phyloP scores from a whole-genome alignment of 495 filamentous ascomycete genomes.

The Penicillium paxilli region DNA sequence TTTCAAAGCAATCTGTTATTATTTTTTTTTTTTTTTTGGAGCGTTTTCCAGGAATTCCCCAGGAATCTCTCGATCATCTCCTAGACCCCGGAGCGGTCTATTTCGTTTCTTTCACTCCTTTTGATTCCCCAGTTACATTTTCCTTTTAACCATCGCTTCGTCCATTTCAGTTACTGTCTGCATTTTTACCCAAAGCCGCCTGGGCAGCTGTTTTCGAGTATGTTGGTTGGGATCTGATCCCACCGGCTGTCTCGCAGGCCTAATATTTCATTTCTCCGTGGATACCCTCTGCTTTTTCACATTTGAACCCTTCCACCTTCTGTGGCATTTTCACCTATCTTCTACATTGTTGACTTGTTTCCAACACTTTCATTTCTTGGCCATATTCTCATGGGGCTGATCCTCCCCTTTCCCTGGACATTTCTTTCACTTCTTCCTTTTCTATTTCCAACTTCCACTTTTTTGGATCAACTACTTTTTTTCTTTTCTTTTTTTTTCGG shows the following conservation, averaged over 20 bases:
- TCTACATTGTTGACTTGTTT: constrained; percentile 3
- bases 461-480: not conserved
- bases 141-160: constrained; percentile 6
- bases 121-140: constrained; percentile 9
- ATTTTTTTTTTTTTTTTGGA: constrained; percentile 23
- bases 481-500: not conserved
- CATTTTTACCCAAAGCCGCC: constrained; percentile 22
- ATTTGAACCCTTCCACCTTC: not conserved
- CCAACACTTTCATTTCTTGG: constrained; percentile 10
- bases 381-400: constrained; percentile 9
- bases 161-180: constrained; percentile 6
- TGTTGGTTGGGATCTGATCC: constrained; percentile 4
- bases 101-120: constrained; percentile 12
- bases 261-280: constrained; percentile 29
- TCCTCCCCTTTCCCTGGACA: constrained; percentile 14
- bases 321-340: constrained; percentile 7
- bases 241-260: constrained; percentile 21
- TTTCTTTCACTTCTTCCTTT: constrained; percentile 20
- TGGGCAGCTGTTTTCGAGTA: constrained; percentile 30
- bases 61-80: not conserved
- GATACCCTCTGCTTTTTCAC: constrained; percentile 26
- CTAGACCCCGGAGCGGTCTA: not conserved
- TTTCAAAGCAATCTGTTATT: constrained; percentile 13
- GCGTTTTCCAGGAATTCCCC: constrained; percentile 19
- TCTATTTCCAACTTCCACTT: not conserved